A percentile compares a stretch with the other conserved stretches of the same genome.
Conservation (phyloP, 192 early-diverging fungal species). For the Coemansia sp. region DNA sequence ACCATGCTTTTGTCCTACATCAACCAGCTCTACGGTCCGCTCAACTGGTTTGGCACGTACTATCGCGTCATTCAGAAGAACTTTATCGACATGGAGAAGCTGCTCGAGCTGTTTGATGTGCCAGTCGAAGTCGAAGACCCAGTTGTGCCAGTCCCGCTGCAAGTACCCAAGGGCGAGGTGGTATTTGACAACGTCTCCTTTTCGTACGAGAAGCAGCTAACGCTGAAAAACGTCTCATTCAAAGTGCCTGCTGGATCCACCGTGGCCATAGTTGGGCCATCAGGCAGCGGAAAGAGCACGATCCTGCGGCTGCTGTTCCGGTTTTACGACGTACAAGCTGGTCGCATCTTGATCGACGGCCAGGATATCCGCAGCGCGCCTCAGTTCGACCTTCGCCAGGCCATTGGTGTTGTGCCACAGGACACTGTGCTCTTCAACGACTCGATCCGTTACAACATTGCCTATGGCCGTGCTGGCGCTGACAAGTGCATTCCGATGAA, state of each 20-base stretch:
- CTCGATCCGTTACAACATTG: slow-evolving; percentile 92
- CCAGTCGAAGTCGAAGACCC: slow-evolving; percentile 49
- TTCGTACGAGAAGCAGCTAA: slow-evolving; percentile 62
- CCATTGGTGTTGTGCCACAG: slow-evolving; percentile 93
- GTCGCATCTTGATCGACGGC: slow-evolving; percentile 86
- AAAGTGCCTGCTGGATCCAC: slow-evolving; percentile 51
- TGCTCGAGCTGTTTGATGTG: slow-evolving; percentile 76
- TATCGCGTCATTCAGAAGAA: slow-evolving; percentile 94
- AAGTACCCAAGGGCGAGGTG: slow-evolving; percentile 58
- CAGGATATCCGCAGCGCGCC: slow-evolving; percentile 68
- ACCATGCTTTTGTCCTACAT: slow-evolving; percentile 87
- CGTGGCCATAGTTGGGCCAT: slow-evolving; percentile 54
- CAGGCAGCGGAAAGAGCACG: slow-evolving; percentile 73
- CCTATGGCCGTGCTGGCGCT: slow-evolving; percentile 66
- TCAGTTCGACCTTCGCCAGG: slow-evolving; percentile 62
- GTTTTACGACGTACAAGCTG: slow-evolving; percentile 84
- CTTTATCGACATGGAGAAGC: slow-evolving; percentile 97
- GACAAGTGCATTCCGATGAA: slow-evolving; percentile 62
- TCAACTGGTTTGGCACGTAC: slow-evolving; percentile 91
- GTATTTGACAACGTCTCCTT: slow-evolving; percentile 68
- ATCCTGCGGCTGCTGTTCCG: slow-evolving; percentile 83
- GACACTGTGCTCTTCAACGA: slow-evolving; percentile 98
- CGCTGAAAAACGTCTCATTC: slow-evolving; percentile 50
- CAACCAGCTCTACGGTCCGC: slow-evolving; percentile 87
- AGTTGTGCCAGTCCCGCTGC: slow-evolving; percentile 21